These are phyloP conservation scores for Claviceps humidiphila DNA, from an alignment of 2,329 filamentous ascomycete genomes.

Conservation along the genomic window DNA sequence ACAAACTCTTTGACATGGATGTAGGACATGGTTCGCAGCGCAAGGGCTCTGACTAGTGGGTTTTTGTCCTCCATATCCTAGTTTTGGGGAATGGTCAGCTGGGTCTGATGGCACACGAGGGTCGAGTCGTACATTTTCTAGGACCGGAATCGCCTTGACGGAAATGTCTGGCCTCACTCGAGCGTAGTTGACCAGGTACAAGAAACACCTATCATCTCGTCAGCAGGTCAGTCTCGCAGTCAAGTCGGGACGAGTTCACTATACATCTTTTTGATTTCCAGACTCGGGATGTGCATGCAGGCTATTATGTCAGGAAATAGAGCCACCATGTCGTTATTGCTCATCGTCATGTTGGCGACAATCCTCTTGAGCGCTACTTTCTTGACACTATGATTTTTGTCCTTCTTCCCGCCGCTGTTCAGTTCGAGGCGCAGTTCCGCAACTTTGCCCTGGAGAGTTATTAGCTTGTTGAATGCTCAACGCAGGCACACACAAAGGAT, in stretches of 20 bases:
- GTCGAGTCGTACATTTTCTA: slow-evolving; percentile 52
- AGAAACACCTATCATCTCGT: slow-evolving; percentile 61
- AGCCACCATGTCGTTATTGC: slow-evolving; percentile 98
- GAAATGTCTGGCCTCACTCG: slow-evolving; percentile 89
- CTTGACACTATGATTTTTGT: slow-evolving; percentile 89
- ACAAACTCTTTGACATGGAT: slow-evolving; percentile 95
- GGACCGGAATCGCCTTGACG: slow-evolving; percentile 77
- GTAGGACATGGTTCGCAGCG: slow-evolving; percentile 91
- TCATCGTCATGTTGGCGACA: slow-evolving; percentile 99
- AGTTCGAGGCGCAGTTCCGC: slow-evolving; percentile 92
- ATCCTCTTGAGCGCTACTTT: slow-evolving; percentile 99
- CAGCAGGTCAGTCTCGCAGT: background rate
- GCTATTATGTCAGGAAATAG: slow-evolving; percentile 89
- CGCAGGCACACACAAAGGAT: slow-evolving; percentile 36
- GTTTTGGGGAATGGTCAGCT: background rate
- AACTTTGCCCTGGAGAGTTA: slow-evolving; percentile 80
- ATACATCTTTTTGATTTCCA: slow-evolving; percentile 99
- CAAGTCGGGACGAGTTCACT: background rate
- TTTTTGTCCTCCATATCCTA: slow-evolving; percentile 91
- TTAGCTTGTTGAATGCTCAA: slow-evolving; percentile 34
- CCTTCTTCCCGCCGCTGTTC: slow-evolving; percentile 88
- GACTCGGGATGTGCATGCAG: slow-evolving; percentile 86
- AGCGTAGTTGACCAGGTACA: slow-evolving; percentile 95
- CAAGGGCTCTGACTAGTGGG: slow-evolving; percentile 81
- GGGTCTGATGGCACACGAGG: background rate